A percentile compares a stretch with the other conserved stretches of the same genome.
These are phyloP conservation scores for Neonothopanus nambi DNA, from an alignment of 1,284 basidiomycete genomes.

Conservation along the genomic window DNA sequence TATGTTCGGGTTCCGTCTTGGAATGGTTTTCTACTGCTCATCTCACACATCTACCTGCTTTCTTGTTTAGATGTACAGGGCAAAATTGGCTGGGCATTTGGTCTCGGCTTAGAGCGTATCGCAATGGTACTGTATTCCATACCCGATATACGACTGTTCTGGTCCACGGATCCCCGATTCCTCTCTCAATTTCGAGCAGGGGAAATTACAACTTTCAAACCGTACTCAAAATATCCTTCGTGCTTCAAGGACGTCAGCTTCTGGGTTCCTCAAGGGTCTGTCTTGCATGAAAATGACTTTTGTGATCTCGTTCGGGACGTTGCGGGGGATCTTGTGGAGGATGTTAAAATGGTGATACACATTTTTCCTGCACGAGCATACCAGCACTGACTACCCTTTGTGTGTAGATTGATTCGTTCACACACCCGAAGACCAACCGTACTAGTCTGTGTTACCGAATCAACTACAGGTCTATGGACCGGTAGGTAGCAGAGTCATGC, in stretches of 20 bases:
- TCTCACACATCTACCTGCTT: not conserved
- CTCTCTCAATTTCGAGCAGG: slow-evolving; percentile 80
- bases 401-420: slow-evolving; percentile 89
- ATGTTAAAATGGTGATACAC: slow-evolving; percentile 77
- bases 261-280: slow-evolving; percentile 65
- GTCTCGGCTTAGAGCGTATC: slow-evolving; percentile 95
- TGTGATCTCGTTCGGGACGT: slow-evolving; percentile 93
- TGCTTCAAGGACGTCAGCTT: slow-evolving; percentile 92
- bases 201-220: slow-evolving; percentile 79
- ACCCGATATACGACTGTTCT: slow-evolving; percentile 99
- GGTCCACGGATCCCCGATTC: slow-evolving; percentile 91
- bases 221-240: slow-evolving; percentile 88
- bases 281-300: slow-evolving; percentile 94
- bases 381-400: slow-evolving; percentile 8
- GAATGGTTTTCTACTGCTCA: slow-evolving; percentile 10
- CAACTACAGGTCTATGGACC: slow-evolving; percentile 97
- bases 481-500: slow-evolving; percentile 45
- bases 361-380: not conserved
- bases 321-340: slow-evolving; percentile 90
- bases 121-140: slow-evolving; percentile 98
- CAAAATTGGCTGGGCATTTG: slow-evolving; percentile 98
- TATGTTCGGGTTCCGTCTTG: slow-evolving; percentile 39
- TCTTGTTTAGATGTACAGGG: slow-evolving; percentile 62
- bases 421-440: slow-evolving; percentile 85
- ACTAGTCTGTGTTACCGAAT: slow-evolving; percentile 88